A percentile compares a stretch with the other conserved stretches of the same genome.
phyloP scores from a whole-genome alignment of 169 alveolate genomes.

The Miamiensis avidus region DNA sequence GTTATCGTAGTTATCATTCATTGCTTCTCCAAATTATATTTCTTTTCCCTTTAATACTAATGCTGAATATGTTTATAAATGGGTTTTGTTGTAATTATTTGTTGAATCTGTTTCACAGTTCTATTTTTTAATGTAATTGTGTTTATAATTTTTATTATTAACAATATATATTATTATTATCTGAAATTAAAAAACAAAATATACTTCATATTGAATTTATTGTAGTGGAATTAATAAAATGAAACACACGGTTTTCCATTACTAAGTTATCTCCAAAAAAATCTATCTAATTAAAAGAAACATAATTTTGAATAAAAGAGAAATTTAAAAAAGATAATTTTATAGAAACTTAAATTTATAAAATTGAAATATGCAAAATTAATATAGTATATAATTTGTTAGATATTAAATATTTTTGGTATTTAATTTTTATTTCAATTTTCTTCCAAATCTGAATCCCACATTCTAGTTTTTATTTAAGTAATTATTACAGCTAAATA shows the following conservation, averaged over 20 bases:
- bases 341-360: background rate
- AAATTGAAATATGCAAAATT: no score
- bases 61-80: background rate
- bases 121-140: no score
- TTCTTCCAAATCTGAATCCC: constrained; percentile 32
- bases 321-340: no score
- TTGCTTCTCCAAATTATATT: background rate
- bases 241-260: no score
- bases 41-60: background rate
- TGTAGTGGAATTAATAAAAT: no score
- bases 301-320: background rate
- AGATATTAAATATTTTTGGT: background rate
- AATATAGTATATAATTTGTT: no score
- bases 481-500: no score
- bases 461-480: constrained; percentile 19
- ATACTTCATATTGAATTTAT: no score
- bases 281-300: no score
- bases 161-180: background rate
- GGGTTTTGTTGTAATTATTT: background rate
- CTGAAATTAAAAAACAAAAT: no score
- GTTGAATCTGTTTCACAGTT: background rate
- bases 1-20: constrained; percentile 24
- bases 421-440: background rate
- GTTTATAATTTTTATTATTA: no score
- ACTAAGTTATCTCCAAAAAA: background rate